Evolutionary conservation across 2,329 filamentous ascomycete genomes (phyloP).

Genomic region (Penicillium sp.): DNA sequence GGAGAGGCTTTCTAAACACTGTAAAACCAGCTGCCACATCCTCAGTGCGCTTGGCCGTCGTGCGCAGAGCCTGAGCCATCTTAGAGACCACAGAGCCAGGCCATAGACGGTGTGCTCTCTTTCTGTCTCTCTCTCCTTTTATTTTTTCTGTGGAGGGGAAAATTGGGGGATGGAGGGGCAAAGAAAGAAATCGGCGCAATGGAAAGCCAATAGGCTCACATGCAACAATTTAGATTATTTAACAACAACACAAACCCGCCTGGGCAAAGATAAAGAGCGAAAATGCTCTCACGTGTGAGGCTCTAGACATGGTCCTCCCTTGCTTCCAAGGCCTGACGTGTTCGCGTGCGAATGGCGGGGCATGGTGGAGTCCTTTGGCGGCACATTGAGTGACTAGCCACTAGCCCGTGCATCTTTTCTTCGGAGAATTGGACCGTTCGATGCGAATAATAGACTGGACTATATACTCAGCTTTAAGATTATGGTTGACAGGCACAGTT

Average conservation of each 20-base stretch:
- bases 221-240: constrained; percentile 13
- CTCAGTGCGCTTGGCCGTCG: constrained; percentile 49
- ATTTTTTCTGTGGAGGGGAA: not conserved
- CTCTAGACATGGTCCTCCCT: constrained; percentile 15
- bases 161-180: not conserved
- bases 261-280: not conserved
- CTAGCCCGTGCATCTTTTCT: not conserved
- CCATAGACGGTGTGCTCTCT: constrained; percentile 15
- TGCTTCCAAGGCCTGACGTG: constrained; percentile 24
- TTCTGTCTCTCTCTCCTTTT: not conserved
- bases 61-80: constrained; percentile 44
- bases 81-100: constrained; percentile 16
- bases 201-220: constrained; percentile 9
- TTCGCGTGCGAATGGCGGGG: constrained; percentile 27
- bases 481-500: not conserved
- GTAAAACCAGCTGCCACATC: constrained; percentile 52
- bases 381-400: no score
- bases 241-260: not conserved
- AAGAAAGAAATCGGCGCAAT: not conserved
- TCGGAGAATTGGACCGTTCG: not conserved
- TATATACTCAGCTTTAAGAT: not conserved
- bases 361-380: constrained; percentile 10
- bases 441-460: no score
- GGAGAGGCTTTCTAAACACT: constrained; percentile 50
- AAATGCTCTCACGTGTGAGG: constrained; percentile 21